Conservation (phyloP, 768 basidiomycete species). For the Jaapia argillacea region DNA sequence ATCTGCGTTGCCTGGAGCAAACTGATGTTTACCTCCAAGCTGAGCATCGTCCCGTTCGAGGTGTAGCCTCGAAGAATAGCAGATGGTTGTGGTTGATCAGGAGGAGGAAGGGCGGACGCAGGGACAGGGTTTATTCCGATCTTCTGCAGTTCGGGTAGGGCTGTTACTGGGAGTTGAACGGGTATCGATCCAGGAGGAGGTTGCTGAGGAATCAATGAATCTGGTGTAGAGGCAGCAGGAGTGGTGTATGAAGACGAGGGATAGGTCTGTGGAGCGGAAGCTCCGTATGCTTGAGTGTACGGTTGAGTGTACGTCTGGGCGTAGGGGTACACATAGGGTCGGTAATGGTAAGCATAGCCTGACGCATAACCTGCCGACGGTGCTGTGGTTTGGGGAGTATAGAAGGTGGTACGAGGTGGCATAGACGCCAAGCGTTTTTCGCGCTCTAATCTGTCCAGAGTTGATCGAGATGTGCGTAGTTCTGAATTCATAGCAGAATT, state of each 20-base stretch:
- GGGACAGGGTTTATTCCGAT: conserved; percentile 70
- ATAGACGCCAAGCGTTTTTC: conserved; percentile 38
- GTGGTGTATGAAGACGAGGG: conserved; percentile 2
- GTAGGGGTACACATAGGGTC: conserved; percentile 32
- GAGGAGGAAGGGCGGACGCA: conserved; percentile 35
- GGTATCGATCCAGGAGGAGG: conserved; percentile 31
- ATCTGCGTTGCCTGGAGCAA: conserved; percentile 66
- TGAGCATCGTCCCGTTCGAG: conserved; percentile 61
- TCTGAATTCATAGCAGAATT: conserved; percentile 46
- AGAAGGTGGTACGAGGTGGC: neutral
- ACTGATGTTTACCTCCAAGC: conserved; percentile 71
- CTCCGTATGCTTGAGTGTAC: conserved; percentile 7
- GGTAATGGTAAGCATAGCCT: conserved; percentile 42
- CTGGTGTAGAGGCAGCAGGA: conserved; percentile 12
- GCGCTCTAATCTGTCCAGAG: conserved; percentile 58
- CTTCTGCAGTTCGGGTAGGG: conserved; percentile 47
- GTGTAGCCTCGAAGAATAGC: conserved; percentile 69
- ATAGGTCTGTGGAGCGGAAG: conserved; percentile 7
- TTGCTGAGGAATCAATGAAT: neutral
- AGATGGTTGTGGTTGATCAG: conserved; percentile 56
- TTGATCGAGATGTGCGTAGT: conserved; percentile 49
- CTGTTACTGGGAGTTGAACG: conserved; percentile 59
- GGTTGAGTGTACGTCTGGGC: conserved; percentile 8
- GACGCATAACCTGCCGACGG: conserved; percentile 2
- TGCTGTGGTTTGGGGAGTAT: neutral